Base-by-base conservation (phyloP, 495 filamentous ascomycete species). In the Immersiella caudata region DNA sequence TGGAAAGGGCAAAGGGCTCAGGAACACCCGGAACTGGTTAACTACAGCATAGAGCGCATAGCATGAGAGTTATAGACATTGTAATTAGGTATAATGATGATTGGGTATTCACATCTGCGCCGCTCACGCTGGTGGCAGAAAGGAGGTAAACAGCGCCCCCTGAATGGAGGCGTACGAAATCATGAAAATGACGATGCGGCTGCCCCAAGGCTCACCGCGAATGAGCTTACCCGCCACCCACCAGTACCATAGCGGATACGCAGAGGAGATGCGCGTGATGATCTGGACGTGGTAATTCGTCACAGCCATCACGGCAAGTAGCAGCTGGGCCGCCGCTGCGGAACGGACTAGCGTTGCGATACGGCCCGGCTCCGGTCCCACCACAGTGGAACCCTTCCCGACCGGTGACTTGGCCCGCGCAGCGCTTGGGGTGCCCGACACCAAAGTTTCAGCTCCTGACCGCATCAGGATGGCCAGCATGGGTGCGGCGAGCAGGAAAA, bases 221-320 rank as follows among this genome's bases (percentile, higher is more conserved):
- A 73, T 33, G 77, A 84, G 26, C 82, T 18, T 25, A 22, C 46
- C 71, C 5, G 82, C 88, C 49, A 94, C 55, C 82, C 89, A 95
- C 87, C 91, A 91, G 74, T 97, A 93, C 92, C 93, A 96, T 26
- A 97, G 72, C 29, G 93, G 90, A 78, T 93, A 97, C 0, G 90
- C 93, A 0, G 94, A 97, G 2, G 92, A 90, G 18, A 99, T 87
- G 33, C 95, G 85, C 46, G 90, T 95, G 68, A 98, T 89, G 65
- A 98, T 96, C 77, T 99, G 95, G 14, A 97, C 90, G 69, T 99
- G 95, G 69, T 94, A 96, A 57, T 77, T 91, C 9, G 89, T 90
- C 26, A 94, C 71, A 8, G 92, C 91, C 70, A 94, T 76, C 12
- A 86, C 67, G 0, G 90, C 88, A 33, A 99, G 79, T 2, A 94